Evolutionary conservation across 192 early-diverging fungal species (phyloP).

Genomic region (Mortierella alpina): DNA sequence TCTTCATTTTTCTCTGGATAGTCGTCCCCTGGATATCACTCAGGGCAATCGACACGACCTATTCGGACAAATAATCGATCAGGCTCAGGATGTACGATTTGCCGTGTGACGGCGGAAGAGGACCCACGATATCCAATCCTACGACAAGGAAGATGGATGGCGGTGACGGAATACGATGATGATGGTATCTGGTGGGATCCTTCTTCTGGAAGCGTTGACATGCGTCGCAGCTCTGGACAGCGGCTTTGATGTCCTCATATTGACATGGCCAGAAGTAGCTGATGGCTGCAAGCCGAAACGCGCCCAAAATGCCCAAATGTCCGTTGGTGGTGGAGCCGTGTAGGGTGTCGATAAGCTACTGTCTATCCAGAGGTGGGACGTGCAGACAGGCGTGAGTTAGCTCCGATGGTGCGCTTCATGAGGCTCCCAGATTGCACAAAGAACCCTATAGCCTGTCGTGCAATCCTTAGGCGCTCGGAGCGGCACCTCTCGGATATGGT

Average conservation of each 20-base stretch:
- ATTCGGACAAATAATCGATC: conserved; percentile 14
- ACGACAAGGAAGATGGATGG: background rate
- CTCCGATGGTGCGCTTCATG: too few species aligned
- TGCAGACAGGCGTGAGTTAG: too few species aligned
- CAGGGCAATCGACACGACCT: conserved; percentile 3
- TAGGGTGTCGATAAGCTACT: too few species aligned
- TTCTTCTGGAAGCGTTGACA: conserved; percentile 18
- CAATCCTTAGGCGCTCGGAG: too few species aligned
- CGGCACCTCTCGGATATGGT: too few species aligned
- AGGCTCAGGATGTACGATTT: conserved; percentile 1
- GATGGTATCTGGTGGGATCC: background rate
- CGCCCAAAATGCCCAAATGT: background rate
- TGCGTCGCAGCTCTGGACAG: conserved; percentile 1
- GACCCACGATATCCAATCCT: conserved; percentile 8
- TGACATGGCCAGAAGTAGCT: conserved; percentile 24
- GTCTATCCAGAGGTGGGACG: too few species aligned
- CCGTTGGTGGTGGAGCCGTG: too few species aligned
- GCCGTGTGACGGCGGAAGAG: background rate
- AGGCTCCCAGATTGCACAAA: too few species aligned
- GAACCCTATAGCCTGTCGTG: too few species aligned
- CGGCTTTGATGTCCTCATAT: too few species aligned
- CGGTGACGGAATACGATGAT: conserved; percentile 9
- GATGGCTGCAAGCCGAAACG: background rate
- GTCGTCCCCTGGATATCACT: background rate
- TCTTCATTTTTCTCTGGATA: background rate